Evolutionary conservation across 305 asterid genomes (phyloP).

Genomic region (Fraxinus ornus): DNA sequence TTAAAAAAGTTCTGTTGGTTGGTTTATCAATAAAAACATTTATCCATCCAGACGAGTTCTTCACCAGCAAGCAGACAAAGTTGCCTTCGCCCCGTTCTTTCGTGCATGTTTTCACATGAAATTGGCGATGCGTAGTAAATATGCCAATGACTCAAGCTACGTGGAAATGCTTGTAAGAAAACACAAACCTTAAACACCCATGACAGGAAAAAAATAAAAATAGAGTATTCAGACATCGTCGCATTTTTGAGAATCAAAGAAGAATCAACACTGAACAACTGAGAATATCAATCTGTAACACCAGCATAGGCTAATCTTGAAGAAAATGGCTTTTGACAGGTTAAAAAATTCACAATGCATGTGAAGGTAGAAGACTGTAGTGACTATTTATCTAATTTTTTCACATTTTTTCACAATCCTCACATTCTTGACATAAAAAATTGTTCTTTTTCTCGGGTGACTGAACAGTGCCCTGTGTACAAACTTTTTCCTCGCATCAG

Average conservation of each 20-base stretch:
- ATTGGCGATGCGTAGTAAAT: neutral
- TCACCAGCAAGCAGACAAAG: neutral
- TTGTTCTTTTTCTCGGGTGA: neutral
- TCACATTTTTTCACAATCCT: neutral
- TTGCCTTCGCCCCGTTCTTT: neutral
- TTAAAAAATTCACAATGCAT: neutral
- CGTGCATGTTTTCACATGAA: neutral
- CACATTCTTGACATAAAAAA: neutral
- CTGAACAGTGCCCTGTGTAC: neutral
- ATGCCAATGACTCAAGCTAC: neutral
- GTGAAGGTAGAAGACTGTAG: neutral
- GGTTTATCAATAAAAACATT: neutral
- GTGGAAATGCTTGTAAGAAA: neutral
- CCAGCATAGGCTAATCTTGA: neutral
- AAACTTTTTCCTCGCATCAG: slow-evolving; percentile 1
- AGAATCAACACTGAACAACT: neutral
- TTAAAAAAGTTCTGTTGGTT: neutral
- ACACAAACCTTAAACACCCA: neutral
- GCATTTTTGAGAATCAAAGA: neutral
- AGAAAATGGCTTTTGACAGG: neutral
- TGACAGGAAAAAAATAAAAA: neutral
- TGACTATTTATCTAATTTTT: neutral
- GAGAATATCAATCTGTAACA: neutral
- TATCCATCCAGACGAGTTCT: neutral
- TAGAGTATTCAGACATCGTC: neutral